phyloP scores from a whole-genome alignment of 139 green algal species.

The Chlorella sp. region DNA sequence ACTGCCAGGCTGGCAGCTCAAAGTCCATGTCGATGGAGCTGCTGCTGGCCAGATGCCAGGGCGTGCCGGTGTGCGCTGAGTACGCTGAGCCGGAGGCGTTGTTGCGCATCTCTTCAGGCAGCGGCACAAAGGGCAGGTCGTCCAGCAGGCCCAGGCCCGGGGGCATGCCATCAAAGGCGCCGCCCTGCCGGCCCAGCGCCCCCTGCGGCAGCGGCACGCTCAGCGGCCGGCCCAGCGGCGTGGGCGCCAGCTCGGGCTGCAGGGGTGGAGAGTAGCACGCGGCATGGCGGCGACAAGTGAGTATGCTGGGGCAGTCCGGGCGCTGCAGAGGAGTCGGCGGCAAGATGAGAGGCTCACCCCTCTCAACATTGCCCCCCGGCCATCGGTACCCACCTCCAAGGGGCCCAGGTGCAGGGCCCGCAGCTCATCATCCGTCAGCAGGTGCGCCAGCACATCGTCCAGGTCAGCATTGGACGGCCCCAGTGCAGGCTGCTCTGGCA shows the following conservation, averaged over 20 bases:
- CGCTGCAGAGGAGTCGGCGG: too few species aligned
- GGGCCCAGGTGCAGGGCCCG: neutral
- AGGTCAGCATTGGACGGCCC: neutral
- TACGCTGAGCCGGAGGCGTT: neutral
- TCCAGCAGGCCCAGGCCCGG: neutral
- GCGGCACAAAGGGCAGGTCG: neutral
- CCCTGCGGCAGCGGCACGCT: neutral
- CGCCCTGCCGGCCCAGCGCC: neutral
- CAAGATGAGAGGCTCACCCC: too few species aligned
- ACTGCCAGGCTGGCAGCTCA: neutral
- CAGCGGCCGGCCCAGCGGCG: neutral
- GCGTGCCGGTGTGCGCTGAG: neutral
- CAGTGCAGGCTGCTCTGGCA: too few species aligned
- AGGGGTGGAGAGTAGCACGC: neutral
- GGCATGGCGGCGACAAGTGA: too few species aligned
- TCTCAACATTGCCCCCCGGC: too few species aligned
- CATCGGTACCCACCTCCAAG: neutral
- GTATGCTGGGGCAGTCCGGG: too few species aligned
- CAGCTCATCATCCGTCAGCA: constrained; percentile 5
- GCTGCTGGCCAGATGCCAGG: neutral
- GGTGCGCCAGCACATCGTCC: constrained; percentile 5
- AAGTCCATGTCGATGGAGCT: neutral
- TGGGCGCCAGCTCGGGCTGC: neutral
- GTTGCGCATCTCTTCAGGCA: neutral
- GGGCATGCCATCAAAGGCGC: neutral